Percentiles rank a stretch among this genome's conserved stretches.
phyloP scores from a whole-genome alignment of 257 asterid genomes.

The Capsicum baccatum region DNA sequence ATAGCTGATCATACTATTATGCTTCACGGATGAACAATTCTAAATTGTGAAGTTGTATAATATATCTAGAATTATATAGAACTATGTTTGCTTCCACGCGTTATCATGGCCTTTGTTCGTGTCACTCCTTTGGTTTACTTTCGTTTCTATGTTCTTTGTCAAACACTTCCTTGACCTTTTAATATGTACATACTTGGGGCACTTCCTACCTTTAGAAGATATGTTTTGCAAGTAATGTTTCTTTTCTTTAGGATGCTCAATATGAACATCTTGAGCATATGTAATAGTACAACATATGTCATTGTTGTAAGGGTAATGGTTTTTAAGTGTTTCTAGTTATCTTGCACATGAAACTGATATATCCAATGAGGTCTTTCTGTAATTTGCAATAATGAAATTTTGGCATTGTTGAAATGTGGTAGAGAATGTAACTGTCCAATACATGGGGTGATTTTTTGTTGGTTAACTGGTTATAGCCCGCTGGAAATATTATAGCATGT shows the following conservation, averaged over 20 bases:
- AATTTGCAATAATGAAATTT: neutral
- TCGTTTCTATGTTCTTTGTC: neutral
- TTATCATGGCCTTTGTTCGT: neutral
- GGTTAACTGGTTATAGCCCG: neutral
- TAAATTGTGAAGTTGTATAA: constrained; percentile 25
- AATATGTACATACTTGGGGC: neutral
- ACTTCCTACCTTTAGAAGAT: neutral
- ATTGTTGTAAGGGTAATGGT: neutral
- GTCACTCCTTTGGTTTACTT: neutral
- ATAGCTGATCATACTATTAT: constrained; percentile 23
- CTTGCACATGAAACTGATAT: constrained; percentile 25
- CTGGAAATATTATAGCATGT: neutral
- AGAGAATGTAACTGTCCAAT: neutral
- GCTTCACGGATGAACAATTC: constrained; percentile 31
- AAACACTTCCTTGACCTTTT: neutral
- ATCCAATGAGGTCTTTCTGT: neutral
- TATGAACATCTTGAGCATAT: neutral
- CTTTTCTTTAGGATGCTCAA: neutral
- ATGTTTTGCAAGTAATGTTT: constrained; percentile 13
- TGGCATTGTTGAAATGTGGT: neutral
- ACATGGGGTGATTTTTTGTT: neutral
- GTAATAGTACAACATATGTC: neutral
- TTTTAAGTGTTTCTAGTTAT: neutral
- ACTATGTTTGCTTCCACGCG: constrained; percentile 19
- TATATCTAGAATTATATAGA: constrained; percentile 27